These are phyloP conservation scores for Mercurialis annua DNA, from an alignment of 345 rosid species.

Conservation along the genomic window DNA sequence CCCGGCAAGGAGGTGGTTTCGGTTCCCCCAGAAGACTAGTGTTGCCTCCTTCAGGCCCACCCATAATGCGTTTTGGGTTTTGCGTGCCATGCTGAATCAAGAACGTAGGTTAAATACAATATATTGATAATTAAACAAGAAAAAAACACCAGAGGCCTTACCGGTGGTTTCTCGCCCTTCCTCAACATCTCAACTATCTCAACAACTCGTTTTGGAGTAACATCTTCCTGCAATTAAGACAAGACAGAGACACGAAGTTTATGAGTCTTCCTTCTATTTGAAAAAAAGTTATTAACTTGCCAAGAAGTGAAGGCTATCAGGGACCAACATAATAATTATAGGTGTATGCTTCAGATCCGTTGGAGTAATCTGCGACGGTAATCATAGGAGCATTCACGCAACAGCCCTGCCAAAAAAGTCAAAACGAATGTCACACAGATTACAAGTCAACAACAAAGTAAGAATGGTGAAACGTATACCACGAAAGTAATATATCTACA, in stretches of 20 bases:
- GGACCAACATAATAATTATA: conserved; percentile 85
- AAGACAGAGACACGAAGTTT: conserved; percentile 19
- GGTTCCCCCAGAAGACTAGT: conserved; percentile 77
- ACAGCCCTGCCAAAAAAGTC: conserved; percentile 65
- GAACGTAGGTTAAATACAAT: conserved; percentile 1
- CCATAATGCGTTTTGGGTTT: conserved; percentile 71
- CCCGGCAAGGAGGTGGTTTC: conserved; percentile 83
- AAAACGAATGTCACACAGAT: conserved; percentile 10
- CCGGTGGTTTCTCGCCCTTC: conserved; percentile 88
- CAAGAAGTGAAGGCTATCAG: conserved; percentile 11
- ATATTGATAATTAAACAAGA: background rate
- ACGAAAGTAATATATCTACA: background rate
- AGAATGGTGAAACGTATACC: background rate
- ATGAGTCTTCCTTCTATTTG: background rate
- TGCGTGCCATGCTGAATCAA: conserved; percentile 79
- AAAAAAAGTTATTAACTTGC: background rate
- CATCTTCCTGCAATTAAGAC: conserved; percentile 75
- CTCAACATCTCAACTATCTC: conserved; percentile 86
- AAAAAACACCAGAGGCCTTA: conserved; percentile 32
- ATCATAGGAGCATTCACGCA: conserved; percentile 99
- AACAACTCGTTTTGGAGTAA: conserved; percentile 78
- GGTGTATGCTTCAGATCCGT: conserved; percentile 91
- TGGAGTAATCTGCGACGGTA: conserved; percentile 90
- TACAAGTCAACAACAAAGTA: conserved; percentile 4
- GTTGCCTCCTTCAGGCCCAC: conserved; percentile 98